phyloP scores from a whole-genome alignment of 2,329 filamentous ascomycete species.

The Juglanconis oblonga region DNA sequence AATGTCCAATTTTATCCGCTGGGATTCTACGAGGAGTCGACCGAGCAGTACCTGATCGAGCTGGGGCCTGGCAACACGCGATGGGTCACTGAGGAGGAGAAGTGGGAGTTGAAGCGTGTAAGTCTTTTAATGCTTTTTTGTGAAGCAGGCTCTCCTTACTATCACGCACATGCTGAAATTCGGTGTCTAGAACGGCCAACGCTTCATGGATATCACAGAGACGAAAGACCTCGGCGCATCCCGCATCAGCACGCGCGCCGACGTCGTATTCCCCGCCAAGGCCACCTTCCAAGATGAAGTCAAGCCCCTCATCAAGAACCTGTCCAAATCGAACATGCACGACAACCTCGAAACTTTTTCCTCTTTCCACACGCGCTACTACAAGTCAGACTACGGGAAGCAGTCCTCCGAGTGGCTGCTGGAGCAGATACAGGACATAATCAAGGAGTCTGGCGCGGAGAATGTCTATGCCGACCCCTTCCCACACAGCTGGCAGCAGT shows the following conservation, averaged over 20 bases:
- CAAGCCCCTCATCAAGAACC: constrained; percentile 52
- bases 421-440: constrained; percentile 59
- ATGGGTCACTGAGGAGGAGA: constrained; percentile 93
- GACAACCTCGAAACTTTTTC: constrained; percentile 64
- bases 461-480: constrained; percentile 55
- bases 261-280: constrained; percentile 51
- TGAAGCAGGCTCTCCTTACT: background rate
- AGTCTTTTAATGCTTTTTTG: constrained; percentile 27
- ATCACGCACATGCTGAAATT: background rate
- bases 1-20: constrained; percentile 48
- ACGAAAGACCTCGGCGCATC: constrained; percentile 53
- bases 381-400: constrained; percentile 61
- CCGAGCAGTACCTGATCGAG: constrained; percentile 73
- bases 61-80: constrained; percentile 75
- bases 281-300: constrained; percentile 57
- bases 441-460: constrained; percentile 55
- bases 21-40: constrained; percentile 25
- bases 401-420: constrained; percentile 75
- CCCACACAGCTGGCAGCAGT: constrained; percentile 68
- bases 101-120: constrained; percentile 86
- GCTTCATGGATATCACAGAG: constrained; percentile 77
- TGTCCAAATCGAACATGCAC: constrained; percentile 64
- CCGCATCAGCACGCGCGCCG: constrained; percentile 20
- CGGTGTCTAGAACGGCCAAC: constrained; percentile 59
- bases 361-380: constrained; percentile 66